Conservation (phyloP, 331 rosid genomes). For the Malus hybrid region DNA sequence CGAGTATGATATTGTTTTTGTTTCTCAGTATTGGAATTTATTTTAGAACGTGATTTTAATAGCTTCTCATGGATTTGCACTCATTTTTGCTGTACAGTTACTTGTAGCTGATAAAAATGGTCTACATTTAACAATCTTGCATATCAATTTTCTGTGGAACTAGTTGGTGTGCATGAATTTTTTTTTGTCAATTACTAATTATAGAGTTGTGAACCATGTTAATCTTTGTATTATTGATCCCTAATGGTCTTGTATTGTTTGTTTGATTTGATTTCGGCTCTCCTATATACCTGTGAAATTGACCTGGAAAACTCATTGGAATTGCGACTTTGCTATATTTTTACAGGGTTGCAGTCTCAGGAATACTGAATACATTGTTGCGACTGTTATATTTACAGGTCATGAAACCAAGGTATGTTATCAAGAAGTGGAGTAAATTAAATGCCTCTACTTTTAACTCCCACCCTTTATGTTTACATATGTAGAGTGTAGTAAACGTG, state of each 20-base stretch:
- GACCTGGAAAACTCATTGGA: background rate
- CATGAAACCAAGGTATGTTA: constrained; percentile 84
- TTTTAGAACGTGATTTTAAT: background rate
- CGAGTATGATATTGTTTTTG: constrained; percentile 52
- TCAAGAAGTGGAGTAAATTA: constrained; percentile 5
- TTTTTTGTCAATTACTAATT: background rate
- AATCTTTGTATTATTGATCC: background rate
- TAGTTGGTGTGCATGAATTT: background rate
- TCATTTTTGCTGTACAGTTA: background rate
- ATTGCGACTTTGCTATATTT: constrained; percentile 1
- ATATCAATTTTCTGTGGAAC: background rate
- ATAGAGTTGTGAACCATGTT: background rate
- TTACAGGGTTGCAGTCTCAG: constrained; percentile 97
- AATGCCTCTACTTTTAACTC: background rate
- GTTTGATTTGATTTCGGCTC: background rate
- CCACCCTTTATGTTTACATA: background rate
- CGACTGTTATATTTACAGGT: constrained; percentile 80
- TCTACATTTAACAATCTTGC: background rate
- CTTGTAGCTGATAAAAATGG: background rate
- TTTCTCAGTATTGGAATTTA: background rate
- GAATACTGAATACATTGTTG: constrained; percentile 87
- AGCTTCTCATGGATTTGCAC: background rate
- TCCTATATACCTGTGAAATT: background rate
- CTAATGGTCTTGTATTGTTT: background rate
- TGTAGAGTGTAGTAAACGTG: too few species aligned